Evolutionary conservation across 1,284 basidiomycete species (phyloP).

Genomic region (Phellinidium pouzarii): DNA sequence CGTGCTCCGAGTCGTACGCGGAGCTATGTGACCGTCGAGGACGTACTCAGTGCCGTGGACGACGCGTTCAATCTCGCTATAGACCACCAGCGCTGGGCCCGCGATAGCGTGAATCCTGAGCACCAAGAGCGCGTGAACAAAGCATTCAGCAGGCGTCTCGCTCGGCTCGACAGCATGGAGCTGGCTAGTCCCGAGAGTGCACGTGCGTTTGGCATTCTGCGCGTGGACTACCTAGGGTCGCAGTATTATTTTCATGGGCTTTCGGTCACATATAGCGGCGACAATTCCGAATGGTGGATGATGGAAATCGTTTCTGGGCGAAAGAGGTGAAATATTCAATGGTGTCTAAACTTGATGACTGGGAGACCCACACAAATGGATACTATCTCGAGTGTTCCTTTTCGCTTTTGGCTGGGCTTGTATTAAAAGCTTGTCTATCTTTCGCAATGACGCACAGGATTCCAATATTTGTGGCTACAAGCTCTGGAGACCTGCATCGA

Average conservation of each 20-base stretch:
- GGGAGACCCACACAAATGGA: no score
- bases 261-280: background rate
- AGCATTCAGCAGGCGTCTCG: background rate
- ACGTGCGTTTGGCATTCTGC: background rate
- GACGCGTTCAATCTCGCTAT: background rate
- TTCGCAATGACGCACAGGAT: no score
- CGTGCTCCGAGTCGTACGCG: background rate
- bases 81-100: background rate
- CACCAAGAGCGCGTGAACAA: background rate
- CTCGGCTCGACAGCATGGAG: background rate
- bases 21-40: constrained; percentile 5
- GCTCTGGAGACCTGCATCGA: no score
- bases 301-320: background rate
- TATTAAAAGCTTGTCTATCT: no score
- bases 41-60: constrained; percentile 1
- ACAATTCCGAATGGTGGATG: background rate
- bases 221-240: background rate
- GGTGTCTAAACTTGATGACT: no score
- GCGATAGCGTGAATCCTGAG: background rate
- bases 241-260: background rate
- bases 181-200: background rate
- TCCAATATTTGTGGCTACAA: no score
- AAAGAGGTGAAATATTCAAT: no score
- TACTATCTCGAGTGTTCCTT: no score
- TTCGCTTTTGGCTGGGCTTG: no score